Evolutionary conservation across 192 early-diverging fungal genomes (phyloP).

Genomic region (Pilobolus umbonatus): DNA sequence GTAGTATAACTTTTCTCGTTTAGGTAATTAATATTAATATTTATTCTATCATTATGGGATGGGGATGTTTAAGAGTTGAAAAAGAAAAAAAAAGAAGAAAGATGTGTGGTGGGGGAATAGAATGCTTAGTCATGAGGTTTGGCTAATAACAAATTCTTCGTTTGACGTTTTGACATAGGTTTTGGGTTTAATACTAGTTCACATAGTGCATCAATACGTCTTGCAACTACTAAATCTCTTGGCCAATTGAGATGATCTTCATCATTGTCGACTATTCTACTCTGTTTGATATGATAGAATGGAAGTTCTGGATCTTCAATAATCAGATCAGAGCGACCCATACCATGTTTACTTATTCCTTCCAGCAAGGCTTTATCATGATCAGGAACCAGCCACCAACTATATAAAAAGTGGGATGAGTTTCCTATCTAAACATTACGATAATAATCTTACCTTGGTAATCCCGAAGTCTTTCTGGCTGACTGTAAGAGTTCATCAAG

Average conservation of each 20-base stretch:
- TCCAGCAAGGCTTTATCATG: constrained; percentile 65
- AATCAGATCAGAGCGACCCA: constrained; percentile 62
- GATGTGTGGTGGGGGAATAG: too few species aligned
- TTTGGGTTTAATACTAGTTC: constrained; percentile 48
- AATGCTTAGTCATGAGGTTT: too few species aligned
- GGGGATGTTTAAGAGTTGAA: too few species aligned
- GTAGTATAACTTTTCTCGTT: too few species aligned
- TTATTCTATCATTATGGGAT: too few species aligned
- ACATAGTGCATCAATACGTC: constrained; percentile 49
- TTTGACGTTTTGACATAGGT: constrained; percentile 40
- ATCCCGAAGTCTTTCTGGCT: constrained; percentile 46
- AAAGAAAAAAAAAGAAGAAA: too few species aligned
- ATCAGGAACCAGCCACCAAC: constrained; percentile 69
- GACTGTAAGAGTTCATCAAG: constrained; percentile 38
- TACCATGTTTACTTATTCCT: constrained; percentile 68
- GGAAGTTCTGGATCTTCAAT: constrained; percentile 53
- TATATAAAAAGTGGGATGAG: constrained; percentile 19
- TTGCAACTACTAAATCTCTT: constrained; percentile 48
- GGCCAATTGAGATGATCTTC: constrained; percentile 32
- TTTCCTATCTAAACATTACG: background rate
- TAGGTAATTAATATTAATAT: too few species aligned
- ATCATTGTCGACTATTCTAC: constrained; percentile 18
- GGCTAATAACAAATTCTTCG: too few species aligned
- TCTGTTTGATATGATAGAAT: constrained; percentile 39
- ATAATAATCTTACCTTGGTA: constrained; percentile 36